Percentiles rank a stretch among this genome's conserved stretches.
These are phyloP conservation scores for Sugiyamaella americana DNA, from an alignment of 805 yeast genomes.

Conservation along the genomic window DNA sequence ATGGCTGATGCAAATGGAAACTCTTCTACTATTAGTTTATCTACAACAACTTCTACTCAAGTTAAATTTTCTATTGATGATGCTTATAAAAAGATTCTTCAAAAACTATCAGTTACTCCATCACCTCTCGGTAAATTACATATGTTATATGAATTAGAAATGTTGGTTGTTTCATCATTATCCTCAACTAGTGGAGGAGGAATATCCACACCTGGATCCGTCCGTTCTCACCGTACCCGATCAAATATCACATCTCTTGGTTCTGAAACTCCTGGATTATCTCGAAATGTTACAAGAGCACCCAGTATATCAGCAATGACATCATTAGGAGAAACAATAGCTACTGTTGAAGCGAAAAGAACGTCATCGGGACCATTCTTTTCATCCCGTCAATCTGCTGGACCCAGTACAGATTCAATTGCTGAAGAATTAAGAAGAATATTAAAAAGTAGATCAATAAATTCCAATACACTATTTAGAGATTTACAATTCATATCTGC, in stretches of 20 bases:
- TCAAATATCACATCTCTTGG: slow-evolving; percentile 18
- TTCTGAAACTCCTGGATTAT: slow-evolving; percentile 14
- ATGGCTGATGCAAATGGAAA: neutral
- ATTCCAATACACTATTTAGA: slow-evolving; percentile 29
- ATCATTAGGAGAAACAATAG: slow-evolving; percentile 21
- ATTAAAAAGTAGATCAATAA: slow-evolving; percentile 23
- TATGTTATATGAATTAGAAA: slow-evolving; percentile 23
- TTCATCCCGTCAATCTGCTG: slow-evolving; percentile 6
- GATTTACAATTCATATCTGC: slow-evolving; percentile 33
- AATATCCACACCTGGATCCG: slow-evolving; percentile 18
- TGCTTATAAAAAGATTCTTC: slow-evolving; percentile 22
- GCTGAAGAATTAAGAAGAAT: slow-evolving; percentile 30
- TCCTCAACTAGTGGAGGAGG: slow-evolving; percentile 4
- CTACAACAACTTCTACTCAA: neutral
- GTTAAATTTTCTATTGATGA: slow-evolving; percentile 19
- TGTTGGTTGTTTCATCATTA: slow-evolving; percentile 24
- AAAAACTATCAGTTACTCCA: slow-evolving; percentile 21
- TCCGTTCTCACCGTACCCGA: slow-evolving; percentile 16
- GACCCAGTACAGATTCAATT: slow-evolving; percentile 29
- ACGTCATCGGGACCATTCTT: slow-evolving; percentile 15
- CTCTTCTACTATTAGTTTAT: neutral
- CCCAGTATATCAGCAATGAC: slow-evolving; percentile 15
- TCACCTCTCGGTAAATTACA: slow-evolving; percentile 26
- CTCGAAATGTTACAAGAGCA: slow-evolving; percentile 5
- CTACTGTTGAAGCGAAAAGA: slow-evolving; percentile 24